A percentile compares a stretch with the other conserved stretches of the same genome.
These are phyloP conservation scores for Corinectria fuckeliana DNA, from an alignment of 2,329 filamentous ascomycete species.

Conservation along the genomic window DNA sequence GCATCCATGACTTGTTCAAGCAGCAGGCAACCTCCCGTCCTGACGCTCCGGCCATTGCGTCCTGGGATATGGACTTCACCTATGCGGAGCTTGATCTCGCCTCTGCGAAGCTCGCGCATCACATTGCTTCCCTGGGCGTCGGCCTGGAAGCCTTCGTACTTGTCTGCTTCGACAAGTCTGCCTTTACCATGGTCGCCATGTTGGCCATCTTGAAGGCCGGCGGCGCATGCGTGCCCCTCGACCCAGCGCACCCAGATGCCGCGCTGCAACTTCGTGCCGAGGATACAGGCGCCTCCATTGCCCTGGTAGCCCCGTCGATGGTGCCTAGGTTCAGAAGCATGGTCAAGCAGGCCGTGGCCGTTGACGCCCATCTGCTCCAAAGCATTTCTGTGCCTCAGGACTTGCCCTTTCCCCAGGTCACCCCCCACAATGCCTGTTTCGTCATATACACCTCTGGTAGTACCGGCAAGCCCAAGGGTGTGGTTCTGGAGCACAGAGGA, in stretches of 20 bases:
- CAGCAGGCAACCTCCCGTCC: conserved; percentile 1
- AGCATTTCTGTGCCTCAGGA: background rate
- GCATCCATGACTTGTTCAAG: conserved; percentile 23
- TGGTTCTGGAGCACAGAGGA: conserved; percentile 24
- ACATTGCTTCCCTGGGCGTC: conserved; percentile 12
- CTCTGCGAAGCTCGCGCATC: conserved; percentile 21
- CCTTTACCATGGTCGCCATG: conserved; percentile 22
- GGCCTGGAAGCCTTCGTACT: conserved; percentile 6
- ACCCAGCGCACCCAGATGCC: conserved; percentile 30
- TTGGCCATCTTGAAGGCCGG: conserved; percentile 28
- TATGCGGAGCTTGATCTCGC: conserved; percentile 26
- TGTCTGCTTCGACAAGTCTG: conserved; percentile 30
- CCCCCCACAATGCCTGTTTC: conserved; percentile 24
- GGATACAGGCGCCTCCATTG: conserved; percentile 22
- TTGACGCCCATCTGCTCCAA: conserved; percentile 16
- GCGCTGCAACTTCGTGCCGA: conserved; percentile 17
- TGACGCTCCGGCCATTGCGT: conserved; percentile 17
- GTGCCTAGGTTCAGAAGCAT: conserved; percentile 6
- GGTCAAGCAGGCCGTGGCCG: background rate
- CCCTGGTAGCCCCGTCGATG: conserved; percentile 18
- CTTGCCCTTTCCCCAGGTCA: background rate
- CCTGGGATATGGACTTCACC: conserved; percentile 28
- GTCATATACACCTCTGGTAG: conserved; percentile 32
- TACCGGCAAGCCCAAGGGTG: conserved; percentile 25
- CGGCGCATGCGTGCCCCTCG: conserved; percentile 20